Percentiles rank a stretch among this genome's conserved stretches.
Evolutionary conservation across 73 alveolate species (phyloP).

Genomic region (Diophrys sp.): DNA sequence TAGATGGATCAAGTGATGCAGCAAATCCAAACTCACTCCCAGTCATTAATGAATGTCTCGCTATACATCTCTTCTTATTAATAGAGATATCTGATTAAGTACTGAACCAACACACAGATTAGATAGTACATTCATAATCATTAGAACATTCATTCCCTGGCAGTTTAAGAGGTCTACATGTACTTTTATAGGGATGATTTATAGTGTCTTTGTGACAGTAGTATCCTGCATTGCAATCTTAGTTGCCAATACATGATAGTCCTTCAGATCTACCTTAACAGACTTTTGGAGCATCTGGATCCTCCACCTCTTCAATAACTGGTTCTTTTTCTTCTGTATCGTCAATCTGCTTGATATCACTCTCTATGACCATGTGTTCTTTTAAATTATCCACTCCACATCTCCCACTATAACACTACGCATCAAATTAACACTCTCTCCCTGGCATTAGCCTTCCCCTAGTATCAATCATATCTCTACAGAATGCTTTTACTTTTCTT

Average conservation of each 20-base stretch:
- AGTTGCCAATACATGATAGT: neutral
- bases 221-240: neutral
- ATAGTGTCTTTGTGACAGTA: neutral
- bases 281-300: no score
- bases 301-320: no score
- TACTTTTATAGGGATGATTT: neutral
- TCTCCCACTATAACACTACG: neutral
- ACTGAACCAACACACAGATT: neutral
- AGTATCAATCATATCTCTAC: neutral
- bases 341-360: no score
- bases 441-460: neutral
- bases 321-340: no score
- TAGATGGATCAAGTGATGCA: no score
- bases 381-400: neutral
- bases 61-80: neutral
- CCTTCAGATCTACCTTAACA: neutral
- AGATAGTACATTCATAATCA: neutral
- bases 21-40: neutral
- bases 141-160: neutral
- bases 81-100: neutral
- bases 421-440: neutral
- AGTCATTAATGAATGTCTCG: neutral
- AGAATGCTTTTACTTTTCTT: neutral
- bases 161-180: neutral
- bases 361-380: no score